Conservation (phyloP, 768 basidiomycete species). For the Boletus sp. region DNA sequence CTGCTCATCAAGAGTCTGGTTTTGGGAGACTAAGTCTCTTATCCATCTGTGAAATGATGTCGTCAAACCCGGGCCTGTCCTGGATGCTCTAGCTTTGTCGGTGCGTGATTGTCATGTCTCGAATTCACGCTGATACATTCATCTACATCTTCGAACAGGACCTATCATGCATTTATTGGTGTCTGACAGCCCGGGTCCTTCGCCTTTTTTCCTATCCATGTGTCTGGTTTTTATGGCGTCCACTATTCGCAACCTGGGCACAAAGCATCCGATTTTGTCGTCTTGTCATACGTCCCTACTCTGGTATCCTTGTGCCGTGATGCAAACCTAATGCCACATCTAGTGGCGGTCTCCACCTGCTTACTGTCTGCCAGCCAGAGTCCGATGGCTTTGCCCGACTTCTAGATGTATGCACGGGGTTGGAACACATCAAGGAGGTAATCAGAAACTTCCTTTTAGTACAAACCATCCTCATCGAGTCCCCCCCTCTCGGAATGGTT, state of each 20-base stretch:
- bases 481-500: background rate
- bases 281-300: background rate
- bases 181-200: too few species aligned
- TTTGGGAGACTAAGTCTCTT: too few species aligned
- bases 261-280: background rate
- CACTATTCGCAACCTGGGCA: background rate
- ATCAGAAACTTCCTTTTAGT: background rate
- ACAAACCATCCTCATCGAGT: background rate
- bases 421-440: constrained; percentile 19
- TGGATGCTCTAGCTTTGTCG: too few species aligned
- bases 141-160: too few species aligned
- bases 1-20: too few species aligned
- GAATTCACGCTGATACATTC: too few species aligned
- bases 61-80: too few species aligned
- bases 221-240: background rate
- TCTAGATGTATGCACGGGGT: constrained; percentile 4
- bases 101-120: too few species aligned
- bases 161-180: too few species aligned
- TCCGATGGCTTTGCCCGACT: background rate
- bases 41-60: too few species aligned
- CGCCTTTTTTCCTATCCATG: background rate
- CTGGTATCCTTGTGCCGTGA: background rate
- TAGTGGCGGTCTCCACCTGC: background rate
- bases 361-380: constrained; percentile 12
- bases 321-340: too few species aligned